phyloP scores from a whole-genome alignment of 805 yeast genomes.

The Grigorovia transvaalensis region DNA sequence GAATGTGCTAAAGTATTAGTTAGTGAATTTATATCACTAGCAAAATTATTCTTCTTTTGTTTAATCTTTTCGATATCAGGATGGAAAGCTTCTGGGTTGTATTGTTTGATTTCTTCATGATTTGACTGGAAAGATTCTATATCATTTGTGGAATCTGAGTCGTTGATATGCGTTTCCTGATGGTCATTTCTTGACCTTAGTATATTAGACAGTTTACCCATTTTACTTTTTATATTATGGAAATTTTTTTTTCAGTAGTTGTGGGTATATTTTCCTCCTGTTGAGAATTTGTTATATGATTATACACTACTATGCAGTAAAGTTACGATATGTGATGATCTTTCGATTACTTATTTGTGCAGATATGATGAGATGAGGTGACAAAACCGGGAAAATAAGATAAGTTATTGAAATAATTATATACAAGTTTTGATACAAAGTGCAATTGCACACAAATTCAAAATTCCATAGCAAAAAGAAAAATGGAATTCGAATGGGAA shows the following conservation, averaged over 20 bases:
- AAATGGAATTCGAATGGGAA: background rate
- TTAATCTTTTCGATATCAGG: background rate
- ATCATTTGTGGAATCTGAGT: background rate
- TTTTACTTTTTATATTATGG: background rate
- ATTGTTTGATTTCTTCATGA: constrained; percentile 4
- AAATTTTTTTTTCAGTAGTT: no score
- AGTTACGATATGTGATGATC: background rate
- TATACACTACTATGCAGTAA: background rate
- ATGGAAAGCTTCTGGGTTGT: background rate
- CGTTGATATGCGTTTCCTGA: background rate
- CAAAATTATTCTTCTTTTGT: background rate
- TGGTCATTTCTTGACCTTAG: constrained; percentile 5
- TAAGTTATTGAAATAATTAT: background rate
- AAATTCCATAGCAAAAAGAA: background rate
- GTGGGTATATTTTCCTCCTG: background rate
- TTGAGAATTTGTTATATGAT: no score
- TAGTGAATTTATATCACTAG: constrained; percentile 4
- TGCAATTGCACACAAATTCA: background rate
- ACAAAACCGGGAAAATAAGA: background rate
- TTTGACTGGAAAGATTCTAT: background rate
- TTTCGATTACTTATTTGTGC: no score
- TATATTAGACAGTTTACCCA: constrained; percentile 7
- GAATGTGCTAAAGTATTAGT: constrained; percentile 5
- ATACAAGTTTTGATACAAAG: background rate
- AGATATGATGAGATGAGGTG: background rate